Percentiles rank a stretch among this genome's conserved stretches.
Evolutionary conservation across 805 yeast species (phyloP).

Genomic region (Metschnikowia amazonensis): DNA sequence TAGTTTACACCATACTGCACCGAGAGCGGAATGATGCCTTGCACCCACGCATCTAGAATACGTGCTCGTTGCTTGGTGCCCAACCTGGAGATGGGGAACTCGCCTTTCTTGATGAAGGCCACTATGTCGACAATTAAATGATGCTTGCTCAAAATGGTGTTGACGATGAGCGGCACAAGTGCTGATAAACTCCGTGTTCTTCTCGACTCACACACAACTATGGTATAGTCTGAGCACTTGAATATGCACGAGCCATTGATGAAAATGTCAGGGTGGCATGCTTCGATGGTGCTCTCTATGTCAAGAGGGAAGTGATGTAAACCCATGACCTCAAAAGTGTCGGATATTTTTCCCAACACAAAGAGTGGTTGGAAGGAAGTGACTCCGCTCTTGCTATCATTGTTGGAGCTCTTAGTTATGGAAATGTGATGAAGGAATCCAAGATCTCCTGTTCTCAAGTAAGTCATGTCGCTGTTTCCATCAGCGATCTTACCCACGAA

Average conservation of each 20-base stretch:
- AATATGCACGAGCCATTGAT: conserved; percentile 60
- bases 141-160: conserved; percentile 73
- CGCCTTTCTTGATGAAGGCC: conserved; percentile 64
- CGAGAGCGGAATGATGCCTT: conserved; percentile 40
- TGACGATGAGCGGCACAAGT: conserved; percentile 77
- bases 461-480: conserved; percentile 60
- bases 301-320: conserved; percentile 87
- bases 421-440: conserved; percentile 84
- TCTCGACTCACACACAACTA: conserved; percentile 67
- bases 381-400: conserved; percentile 27
- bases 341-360: conserved; percentile 78
- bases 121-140: conserved; percentile 81
- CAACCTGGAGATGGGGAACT: conserved; percentile 65
- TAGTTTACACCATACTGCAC: conserved; percentile 51
- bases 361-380: conserved; percentile 69
- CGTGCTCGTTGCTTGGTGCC: conserved; percentile 74
- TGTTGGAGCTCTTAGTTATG: conserved; percentile 36
- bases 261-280: conserved; percentile 54
- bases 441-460: conserved; percentile 87
- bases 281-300: conserved; percentile 53
- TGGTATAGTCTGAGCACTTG: conserved; percentile 75
- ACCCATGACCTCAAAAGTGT: conserved; percentile 88
- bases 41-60: conserved; percentile 54
- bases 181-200: conserved; percentile 56
- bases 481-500: conserved; percentile 61